Evolutionary conservation across 768 basidiomycete species (phyloP), one percentile per base, ranked within the genome.

Genomic region (Collybia sp.): DNA sequence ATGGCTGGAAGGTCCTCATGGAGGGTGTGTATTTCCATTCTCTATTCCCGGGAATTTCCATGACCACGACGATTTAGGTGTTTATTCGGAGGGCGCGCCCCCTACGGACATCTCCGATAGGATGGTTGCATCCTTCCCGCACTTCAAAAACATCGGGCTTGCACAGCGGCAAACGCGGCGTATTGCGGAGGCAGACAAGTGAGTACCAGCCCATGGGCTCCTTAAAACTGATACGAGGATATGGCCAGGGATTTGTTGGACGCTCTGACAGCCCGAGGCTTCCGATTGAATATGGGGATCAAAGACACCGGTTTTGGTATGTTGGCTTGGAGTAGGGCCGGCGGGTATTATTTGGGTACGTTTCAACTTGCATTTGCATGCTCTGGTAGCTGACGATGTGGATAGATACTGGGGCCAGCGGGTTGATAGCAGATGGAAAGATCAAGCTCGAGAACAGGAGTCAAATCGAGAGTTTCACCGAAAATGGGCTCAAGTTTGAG

Each of bases 371-470:
- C 3, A 37, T 4, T 6, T 10, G 3, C 10, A n/a, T 4, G 10
- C 3, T 10, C 17, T 13, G 10, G n/a, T 13, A 10, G 17, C 35
- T 37, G 15, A 37, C 10, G 3, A 10, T 37, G 35, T n/a, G 35
- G n/a, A 15, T 42, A 80, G 80, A 81, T 51, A 73, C 75, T 15
- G 82, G 82, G 30, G 78, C 75, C 9, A 76, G 76, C 48, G 73
- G 83, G 59, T 64, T 78, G 51, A 77, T 86, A 54, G 73, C 76
- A 38, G 79, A 84, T 54, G 82, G 83, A 5, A 77, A 80, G 56
- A 82, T 87, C 68, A 84, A 83, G 59, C 61, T 87, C 46, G 86
- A 85, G 65, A 81, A 75, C 61, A 80, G 80, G 45, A 64, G 65
- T 40, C 63, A 68, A 39, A 75, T 85, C 45, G 58, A 69, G 45